A percentile compares a stretch with the other conserved stretches of the same genome.
Conservation (phyloP, 441 rosid genomes). For the Euphorbia corollata region DNA sequence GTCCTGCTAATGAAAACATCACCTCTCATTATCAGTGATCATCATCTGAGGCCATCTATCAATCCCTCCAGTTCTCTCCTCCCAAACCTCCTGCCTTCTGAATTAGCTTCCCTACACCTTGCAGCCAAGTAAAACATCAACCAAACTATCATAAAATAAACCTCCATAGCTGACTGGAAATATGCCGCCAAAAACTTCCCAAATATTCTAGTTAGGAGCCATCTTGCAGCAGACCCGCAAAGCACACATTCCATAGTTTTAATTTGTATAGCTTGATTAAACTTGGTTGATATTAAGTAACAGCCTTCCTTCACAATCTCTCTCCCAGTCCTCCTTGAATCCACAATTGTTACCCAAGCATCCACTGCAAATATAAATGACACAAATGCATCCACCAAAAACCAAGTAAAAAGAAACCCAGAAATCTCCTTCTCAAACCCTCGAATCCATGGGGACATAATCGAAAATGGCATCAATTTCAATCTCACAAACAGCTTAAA, state of each 20-base stretch:
- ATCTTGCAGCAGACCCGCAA: slow-evolving; percentile 65
- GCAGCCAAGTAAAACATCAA: slow-evolving; percentile 68
- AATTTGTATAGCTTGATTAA: slow-evolving; percentile 66
- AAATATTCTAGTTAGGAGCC: slow-evolving; percentile 38
- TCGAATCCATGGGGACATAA: slow-evolving; percentile 68
- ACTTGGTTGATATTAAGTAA: slow-evolving; percentile 56
- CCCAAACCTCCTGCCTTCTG: slow-evolving; percentile 64
- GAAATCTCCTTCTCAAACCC: slow-evolving; percentile 86
- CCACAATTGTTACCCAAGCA: slow-evolving; percentile 79
- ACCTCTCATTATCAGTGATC: slow-evolving; percentile 16
- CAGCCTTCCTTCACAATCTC: slow-evolving; percentile 87
- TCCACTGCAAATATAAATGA: slow-evolving; percentile 63
- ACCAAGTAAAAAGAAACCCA: slow-evolving; percentile 75
- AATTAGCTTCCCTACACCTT: slow-evolving; percentile 59
- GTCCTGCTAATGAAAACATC: slow-evolving; percentile 21
- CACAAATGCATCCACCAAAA: slow-evolving; percentile 56
- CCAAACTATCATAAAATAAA: slow-evolving; percentile 89
- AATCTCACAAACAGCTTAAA: slow-evolving; percentile 78
- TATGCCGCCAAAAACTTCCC: slow-evolving; percentile 53
- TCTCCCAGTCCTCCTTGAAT: slow-evolving; percentile 70
- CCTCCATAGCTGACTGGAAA: slow-evolving; percentile 65
- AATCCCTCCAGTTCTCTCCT: slow-evolving; percentile 75
- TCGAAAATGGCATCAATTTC: slow-evolving; percentile 86
- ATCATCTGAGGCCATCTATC: slow-evolving; percentile 64
- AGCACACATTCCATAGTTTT: slow-evolving; percentile 72